phyloP scores from a whole-genome alignment of 768 basidiomycete genomes.

The Tephrocybe rancida region DNA sequence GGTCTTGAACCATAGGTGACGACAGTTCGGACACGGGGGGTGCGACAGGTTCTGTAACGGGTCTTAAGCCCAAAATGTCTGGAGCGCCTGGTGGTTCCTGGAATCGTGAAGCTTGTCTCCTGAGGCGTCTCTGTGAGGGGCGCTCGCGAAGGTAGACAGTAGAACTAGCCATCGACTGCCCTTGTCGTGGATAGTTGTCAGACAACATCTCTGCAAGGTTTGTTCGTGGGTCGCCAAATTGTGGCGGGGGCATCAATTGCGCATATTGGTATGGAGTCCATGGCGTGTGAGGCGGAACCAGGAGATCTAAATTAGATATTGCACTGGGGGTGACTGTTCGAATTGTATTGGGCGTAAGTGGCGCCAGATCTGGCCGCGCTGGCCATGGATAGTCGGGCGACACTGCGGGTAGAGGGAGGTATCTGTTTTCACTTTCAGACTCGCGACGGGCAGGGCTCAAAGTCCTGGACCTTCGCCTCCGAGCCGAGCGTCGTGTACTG shows the following conservation, averaged over 20 bases:
- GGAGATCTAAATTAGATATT: background rate
- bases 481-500: too few species aligned
- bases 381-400: background rate
- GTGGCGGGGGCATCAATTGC: background rate
- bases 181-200: background rate
- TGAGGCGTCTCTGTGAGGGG: background rate
- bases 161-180: background rate
- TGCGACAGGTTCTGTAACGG: too few species aligned
- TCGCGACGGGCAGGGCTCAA: background rate
- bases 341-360: background rate
- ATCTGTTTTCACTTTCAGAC: background rate
- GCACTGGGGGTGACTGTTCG: background rate
- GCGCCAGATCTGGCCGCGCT: background rate
- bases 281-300: background rate
- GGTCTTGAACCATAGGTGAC: too few species aligned
- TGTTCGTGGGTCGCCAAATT: background rate
- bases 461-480: background rate
- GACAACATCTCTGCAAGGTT: background rate
- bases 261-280: background rate
- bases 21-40: too few species aligned
- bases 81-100: too few species aligned
- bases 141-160: background rate
- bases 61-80: too few species aligned
- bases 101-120: too few species aligned
- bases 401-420: background rate